Base-by-base conservation (phyloP, 1,284 basidiomycete genomes). In the Ceratorhiza oryzae-sativae region DNA sequence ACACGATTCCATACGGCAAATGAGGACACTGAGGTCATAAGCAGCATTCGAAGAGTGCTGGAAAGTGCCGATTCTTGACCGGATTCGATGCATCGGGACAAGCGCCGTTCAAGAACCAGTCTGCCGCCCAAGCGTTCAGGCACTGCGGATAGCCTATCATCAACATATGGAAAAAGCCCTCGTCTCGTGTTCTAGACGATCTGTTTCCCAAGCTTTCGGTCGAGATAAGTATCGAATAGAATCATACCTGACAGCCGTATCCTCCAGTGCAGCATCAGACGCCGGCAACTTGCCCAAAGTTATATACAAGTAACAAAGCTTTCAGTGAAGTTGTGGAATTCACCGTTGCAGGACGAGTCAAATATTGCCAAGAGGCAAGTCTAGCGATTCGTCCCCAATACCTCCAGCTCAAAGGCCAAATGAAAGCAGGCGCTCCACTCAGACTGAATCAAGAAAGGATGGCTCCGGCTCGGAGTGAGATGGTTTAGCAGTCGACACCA, bases 1-100 rank as follows among this genome's bases (percentile, higher is more conserved):
- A 8, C 27, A n/a, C 30, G 30, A 34, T 55, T 34, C 51, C 34
- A 18, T 30, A 18, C 30, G 30, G 25, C 12, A 13, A 34, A 55
- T 55, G 51, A 34, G 30, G n/a, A 30, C 51, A 55, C 30, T 34
- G 51, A 55, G 30, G 51, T 55, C 27, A 55, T 32, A 25, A n/a
- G 9, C n/a, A 18, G n/a, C 51, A 18, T 18, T n/a, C n/a, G n/a
- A n/a, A n/a, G n/a, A n/a, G n/a, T n/a, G n/a, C n/a, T n/a, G n/a
- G n/a, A n/a, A n/a, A n/a, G n/a, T n/a, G n/a, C n/a, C n/a, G n/a
- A n/a, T n/a, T n/a, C n/a, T n/a, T n/a, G n/a, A n/a, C n/a, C n/a
- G n/a, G n/a, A n/a, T n/a, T n/a, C 42, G 15, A 45, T 18, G 42
- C n/a, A 8, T 45, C n/a, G 42, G 18, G n/a, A 45, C 8, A 45